Evolutionary conservation across 306 rosid genomes (phyloP), one percentile per base, ranked within the genome.

Genomic region (Rosa multiflora): DNA sequence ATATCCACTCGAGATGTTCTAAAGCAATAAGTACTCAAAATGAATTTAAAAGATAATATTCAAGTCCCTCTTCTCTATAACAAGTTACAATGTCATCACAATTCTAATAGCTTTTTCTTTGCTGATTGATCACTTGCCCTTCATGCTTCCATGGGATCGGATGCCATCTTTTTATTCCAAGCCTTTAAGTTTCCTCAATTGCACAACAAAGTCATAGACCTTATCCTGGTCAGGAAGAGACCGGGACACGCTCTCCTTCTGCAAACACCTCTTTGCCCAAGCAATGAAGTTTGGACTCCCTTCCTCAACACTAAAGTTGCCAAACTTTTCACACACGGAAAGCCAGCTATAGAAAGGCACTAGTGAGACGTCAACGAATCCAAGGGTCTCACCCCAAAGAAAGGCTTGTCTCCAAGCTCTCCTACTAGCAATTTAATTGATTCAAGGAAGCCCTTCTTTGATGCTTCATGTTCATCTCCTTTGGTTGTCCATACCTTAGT

Each of bases 371-470:
- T 66, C 70, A 23, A 37, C 21, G 3, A 66, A 66, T 1, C 85
- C 83, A 20, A 83, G 75, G 3, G 3, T 52, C 11, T 83, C 64
- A 1, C 81, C 85, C 80, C 76, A 56, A 83, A 80, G 63, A 68
- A 82, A 55, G 76, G 8, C 63, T 74, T 83, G 13, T 80, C 85
- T 2, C 83, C 89, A 17, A 86, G 81, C 73, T 80, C 81, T 3
- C n/a, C 72, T 32, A 80, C 81, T 5, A 83, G n/a, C 51, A 63
- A 21, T 73, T 69, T 79, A 18, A 83, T 63, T 71, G 35, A 10
- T n/a, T 80, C 76, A 5, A 82, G 17, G 15, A 73, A 47, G 23
- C 80, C 83, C 32, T 70, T 72, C 68, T 48, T 44, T 37, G 76
- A 83, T 29, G 74, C 78, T n/a, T 80, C 79, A 29, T 70, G 79